Conservation (phyloP, 1,284 basidiomycete genomes). For the Sporisorium exsertum region DNA sequence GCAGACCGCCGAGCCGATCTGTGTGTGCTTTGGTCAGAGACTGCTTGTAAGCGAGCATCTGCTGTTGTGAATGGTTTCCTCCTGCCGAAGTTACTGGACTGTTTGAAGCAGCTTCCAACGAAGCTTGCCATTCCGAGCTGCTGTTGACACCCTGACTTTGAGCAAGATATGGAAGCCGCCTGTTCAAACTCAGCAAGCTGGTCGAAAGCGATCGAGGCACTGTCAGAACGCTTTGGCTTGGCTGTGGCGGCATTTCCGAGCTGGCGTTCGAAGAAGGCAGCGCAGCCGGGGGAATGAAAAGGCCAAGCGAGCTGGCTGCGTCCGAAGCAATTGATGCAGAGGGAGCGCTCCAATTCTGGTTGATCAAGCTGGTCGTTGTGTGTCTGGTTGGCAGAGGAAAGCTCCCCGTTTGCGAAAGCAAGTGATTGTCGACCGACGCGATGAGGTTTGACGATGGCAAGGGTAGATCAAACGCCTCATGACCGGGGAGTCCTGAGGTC, state of each 20-base stretch:
- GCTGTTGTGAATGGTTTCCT: background rate
- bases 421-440: background rate
- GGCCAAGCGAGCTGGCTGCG: background rate
- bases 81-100: background rate
- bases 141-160: background rate
- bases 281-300: background rate
- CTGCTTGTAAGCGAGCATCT: constrained; percentile 12
- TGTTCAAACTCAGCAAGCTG: constrained; percentile 3
- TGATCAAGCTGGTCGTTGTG: background rate
- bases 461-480: background rate
- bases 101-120: background rate
- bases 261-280: background rate
- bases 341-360: background rate
- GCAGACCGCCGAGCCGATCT: constrained; percentile 3
- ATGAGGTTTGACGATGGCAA: background rate
- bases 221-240: background rate
- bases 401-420: background rate
- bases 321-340: background rate
- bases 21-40: constrained; percentile 6
- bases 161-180: background rate
- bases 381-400: too few species aligned
- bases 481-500: background rate
- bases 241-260: background rate
- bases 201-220: background rate
- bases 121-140: background rate